phyloP scores from a whole-genome alignment of 805 yeast genomes.

The Schwanniomyces vanrijiae region DNA sequence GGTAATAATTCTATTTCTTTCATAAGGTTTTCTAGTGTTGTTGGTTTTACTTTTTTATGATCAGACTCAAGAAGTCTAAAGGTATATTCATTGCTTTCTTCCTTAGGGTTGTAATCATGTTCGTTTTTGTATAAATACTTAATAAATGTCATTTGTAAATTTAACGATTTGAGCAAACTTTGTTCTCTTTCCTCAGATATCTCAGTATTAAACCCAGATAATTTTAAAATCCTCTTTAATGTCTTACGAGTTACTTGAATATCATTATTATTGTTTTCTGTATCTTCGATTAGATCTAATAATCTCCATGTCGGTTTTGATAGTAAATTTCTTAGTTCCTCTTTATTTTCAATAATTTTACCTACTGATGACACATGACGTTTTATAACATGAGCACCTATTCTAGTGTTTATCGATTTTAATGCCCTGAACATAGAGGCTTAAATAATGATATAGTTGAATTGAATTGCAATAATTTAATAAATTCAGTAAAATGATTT shows the following conservation, averaged over 20 bases:
- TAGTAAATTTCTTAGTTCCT: constrained; percentile 8
- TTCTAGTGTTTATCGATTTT: not conserved
- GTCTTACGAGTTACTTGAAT: constrained; percentile 14
- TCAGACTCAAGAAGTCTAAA: constrained; percentile 38
- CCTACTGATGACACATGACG: not conserved
- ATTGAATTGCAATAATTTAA: too few relatives aligned
- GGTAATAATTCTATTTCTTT: constrained; percentile 14
- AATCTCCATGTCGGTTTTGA: constrained; percentile 17
- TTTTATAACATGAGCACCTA: not conserved
- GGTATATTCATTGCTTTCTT: constrained; percentile 17
- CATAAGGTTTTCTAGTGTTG: constrained; percentile 18
- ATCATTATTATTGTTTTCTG: constrained; percentile 2
- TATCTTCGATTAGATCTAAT: constrained; percentile 11
- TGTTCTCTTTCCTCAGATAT: constrained; percentile 16
- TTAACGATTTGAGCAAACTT: constrained; percentile 24
- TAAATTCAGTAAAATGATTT: not conserved
- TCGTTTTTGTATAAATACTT: constrained; percentile 26
- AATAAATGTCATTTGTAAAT: constrained; percentile 37
- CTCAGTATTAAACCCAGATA: constrained; percentile 34
- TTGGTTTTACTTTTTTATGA: constrained; percentile 22
- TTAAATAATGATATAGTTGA: not conserved
- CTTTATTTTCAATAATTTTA: constrained; percentile 1
- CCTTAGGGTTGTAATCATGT: constrained; percentile 7
- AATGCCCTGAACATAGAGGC: not conserved
- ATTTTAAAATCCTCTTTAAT: constrained; percentile 26